These are phyloP conservation scores for Triticum monococcum DNA, from an alignment of 176 grass and related monocot genomes.

Conservation along the genomic window DNA sequence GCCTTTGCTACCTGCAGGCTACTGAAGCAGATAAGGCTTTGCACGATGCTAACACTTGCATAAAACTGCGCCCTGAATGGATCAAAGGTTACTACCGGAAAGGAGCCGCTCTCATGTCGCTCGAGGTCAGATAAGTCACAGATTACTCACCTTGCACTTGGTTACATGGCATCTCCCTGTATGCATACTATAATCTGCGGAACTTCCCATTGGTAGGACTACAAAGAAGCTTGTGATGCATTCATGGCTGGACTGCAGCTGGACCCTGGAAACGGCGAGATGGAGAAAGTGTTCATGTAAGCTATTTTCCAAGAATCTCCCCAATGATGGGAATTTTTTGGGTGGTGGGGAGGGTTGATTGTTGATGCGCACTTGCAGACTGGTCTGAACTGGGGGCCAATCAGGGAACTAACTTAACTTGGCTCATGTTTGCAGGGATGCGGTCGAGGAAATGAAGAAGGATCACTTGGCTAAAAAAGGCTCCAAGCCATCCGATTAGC, in stretches of 20 bases:
- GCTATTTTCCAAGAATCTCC: not conserved
- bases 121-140: conserved; percentile 1
- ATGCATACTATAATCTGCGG: not conserved
- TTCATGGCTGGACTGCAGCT: conserved; percentile 12
- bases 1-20: not conserved
- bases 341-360: not conserved
- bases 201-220: not conserved
- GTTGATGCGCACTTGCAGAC: not conserved
- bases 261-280: not conserved
- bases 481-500: not conserved
- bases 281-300: not conserved
- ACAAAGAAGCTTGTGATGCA: conserved; percentile 3
- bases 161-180: not conserved
- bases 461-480: not conserved
- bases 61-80: conserved; percentile 2
- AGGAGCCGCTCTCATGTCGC: conserved; percentile 17
- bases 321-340: not conserved
- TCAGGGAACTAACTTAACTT: not conserved
- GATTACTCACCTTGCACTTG: not conserved
- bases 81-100: conserved; percentile 4
- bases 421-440: not conserved
- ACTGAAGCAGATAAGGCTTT: not conserved
- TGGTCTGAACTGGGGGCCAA: not conserved
- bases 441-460: not conserved
- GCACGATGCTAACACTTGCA: not conserved